Evolutionary conservation across 805 yeast species (phyloP).

Genomic region (Yamadazyma paraphyllophila): DNA sequence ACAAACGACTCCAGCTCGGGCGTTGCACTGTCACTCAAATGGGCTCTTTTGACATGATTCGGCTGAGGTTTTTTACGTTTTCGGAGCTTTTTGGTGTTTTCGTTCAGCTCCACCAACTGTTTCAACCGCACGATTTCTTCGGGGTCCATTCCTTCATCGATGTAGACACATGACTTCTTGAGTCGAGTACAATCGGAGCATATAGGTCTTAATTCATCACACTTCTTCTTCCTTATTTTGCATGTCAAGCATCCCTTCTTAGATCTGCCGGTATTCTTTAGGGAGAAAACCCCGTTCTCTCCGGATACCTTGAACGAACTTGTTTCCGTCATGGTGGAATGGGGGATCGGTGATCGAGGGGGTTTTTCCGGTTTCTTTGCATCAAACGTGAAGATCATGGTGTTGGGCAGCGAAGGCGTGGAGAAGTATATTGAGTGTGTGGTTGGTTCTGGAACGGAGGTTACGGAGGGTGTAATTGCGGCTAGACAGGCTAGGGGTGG

Average conservation of each 20-base stretch:
- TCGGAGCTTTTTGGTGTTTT: constrained; percentile 1
- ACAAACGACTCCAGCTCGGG: too few relatives aligned
- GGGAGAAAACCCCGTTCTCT: background rate
- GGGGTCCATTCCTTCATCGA: constrained; percentile 43
- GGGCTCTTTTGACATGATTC: background rate
- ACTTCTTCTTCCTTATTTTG: constrained; percentile 60
- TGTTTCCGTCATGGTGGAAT: background rate
- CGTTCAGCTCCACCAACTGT: constrained; percentile 44
- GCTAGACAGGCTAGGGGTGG: too few relatives aligned
- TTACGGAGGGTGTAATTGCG: too few relatives aligned
- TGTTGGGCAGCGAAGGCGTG: too few relatives aligned
- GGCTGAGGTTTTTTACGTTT: constrained; percentile 6
- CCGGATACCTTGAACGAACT: background rate
- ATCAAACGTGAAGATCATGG: constrained; percentile 22
- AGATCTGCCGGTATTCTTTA: constrained; percentile 21
- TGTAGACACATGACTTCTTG: constrained; percentile 47
- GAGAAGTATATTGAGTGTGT: too few relatives aligned
- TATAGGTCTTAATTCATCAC: constrained; percentile 49
- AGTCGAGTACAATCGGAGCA: constrained; percentile 52
- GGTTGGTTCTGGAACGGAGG: too few relatives aligned
- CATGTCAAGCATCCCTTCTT: constrained; percentile 68
- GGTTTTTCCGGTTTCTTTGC: constrained; percentile 13
- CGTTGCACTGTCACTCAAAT: background rate
- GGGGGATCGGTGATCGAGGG: background rate
- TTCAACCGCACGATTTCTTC: constrained; percentile 37